Evolutionary conservation across 306 rosid species (phyloP).

Genomic region (Glycine tomentella): DNA sequence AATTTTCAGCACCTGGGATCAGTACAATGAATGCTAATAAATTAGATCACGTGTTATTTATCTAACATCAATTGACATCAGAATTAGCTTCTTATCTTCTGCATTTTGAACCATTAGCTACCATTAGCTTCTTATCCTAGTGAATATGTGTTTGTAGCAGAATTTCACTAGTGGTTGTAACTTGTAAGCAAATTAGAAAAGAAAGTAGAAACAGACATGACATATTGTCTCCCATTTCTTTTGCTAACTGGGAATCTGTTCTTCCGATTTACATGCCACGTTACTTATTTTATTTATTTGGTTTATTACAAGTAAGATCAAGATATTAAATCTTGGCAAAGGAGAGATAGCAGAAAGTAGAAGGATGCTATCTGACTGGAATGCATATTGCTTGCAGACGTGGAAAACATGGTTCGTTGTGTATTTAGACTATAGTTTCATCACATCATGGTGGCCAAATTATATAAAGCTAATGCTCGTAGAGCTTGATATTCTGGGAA

Average conservation of each 20-base stretch:
- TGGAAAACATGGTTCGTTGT: slow-evolving; percentile 33
- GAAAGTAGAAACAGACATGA: slow-evolving; percentile 46
- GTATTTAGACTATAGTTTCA: slow-evolving; percentile 5
- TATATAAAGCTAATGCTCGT: not conserved
- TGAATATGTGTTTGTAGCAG: not conserved
- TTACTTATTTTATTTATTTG: slow-evolving; percentile 15
- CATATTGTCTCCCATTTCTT: slow-evolving; percentile 31
- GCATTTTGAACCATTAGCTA: slow-evolving; percentile 37
- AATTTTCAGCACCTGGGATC: not conserved
- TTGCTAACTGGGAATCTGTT: slow-evolving; percentile 52
- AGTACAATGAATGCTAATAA: slow-evolving; percentile 14
- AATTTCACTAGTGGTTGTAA: slow-evolving; percentile 34
- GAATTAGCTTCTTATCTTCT: slow-evolving; percentile 40
- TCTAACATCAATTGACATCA: slow-evolving; percentile 22
- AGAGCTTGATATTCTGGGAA: slow-evolving; percentile 34
- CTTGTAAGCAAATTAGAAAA: slow-evolving; percentile 40
- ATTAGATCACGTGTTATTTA: slow-evolving; percentile 36
- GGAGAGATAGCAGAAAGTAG: slow-evolving; percentile 25
- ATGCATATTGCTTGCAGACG: slow-evolving; percentile 32
- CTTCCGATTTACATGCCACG: not conserved
- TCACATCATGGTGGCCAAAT: not conserved
- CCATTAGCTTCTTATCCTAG: slow-evolving; percentile 36
- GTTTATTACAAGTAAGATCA: slow-evolving; percentile 47
- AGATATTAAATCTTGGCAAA: slow-evolving; percentile 54
- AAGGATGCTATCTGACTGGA: slow-evolving; percentile 43